Percentiles rank a stretch among this genome's conserved stretches.
Evolutionary conservation across 225 moss, liverwort and hornwort genomes (phyloP).

Genomic region (Bryoerythrophyllum caledonicum): DNA sequence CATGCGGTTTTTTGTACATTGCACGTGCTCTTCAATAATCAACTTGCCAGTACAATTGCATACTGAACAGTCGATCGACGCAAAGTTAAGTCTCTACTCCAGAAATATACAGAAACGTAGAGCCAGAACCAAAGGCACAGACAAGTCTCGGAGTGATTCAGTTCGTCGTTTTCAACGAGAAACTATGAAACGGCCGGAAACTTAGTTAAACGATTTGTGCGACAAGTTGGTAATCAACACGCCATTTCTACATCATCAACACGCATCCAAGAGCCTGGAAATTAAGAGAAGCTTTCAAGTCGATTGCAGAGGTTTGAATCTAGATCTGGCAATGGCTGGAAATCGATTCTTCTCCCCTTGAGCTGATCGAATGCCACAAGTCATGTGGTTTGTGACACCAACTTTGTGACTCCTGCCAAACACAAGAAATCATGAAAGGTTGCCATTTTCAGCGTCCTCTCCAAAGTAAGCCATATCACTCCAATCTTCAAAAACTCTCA

Average conservation of each 20-base stretch:
- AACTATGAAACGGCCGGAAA: not conserved
- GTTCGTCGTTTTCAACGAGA: no score
- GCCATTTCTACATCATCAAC: no score
- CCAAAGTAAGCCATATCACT: not conserved
- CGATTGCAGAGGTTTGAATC: not conserved
- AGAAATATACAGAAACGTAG: no score
- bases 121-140: not conserved
- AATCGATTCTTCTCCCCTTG: not conserved
- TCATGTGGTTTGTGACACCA: not conserved
- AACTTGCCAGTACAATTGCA: not conserved
- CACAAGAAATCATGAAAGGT: not conserved
- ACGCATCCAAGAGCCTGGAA: not conserved
- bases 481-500: not conserved
- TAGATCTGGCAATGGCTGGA: not conserved
- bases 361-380: not conserved
- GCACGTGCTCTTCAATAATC: not conserved
- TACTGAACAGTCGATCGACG: not conserved
- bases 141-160: not conserved
- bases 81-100: not conserved
- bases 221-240: no score
- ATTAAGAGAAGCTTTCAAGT: not conserved
- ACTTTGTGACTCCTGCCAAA: conserved; percentile 10
- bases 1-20: no score
- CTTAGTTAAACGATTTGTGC: no score
- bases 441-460: not conserved